Base-by-base conservation (phyloP, 805 yeast genomes). In the Clavispora fructus region DNA sequence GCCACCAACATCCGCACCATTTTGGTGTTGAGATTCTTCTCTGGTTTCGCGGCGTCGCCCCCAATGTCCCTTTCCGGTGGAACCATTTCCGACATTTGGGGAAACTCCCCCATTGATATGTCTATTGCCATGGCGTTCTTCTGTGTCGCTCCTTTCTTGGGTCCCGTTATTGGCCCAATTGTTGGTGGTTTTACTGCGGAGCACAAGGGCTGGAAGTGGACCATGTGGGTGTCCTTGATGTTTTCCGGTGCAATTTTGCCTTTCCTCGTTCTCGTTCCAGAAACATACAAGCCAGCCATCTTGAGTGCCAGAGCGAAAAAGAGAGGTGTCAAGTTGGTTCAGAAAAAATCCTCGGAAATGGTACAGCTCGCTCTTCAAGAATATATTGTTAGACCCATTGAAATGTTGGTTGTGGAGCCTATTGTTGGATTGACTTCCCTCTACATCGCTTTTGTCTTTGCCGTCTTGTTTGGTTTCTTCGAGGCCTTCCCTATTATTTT, bases 51-150 rank as follows among this genome's bases (percentile, higher is more conserved):
- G 41, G 88, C 94, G 1, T 82, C 91, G 1, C 95, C 94, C 3
- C 89, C 91, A 1, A 73, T 89, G 67, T 83, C 95, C 9, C 80
- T 87, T 53, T 92, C 89, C 11, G 89, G 91, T 44, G 97, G 96
- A 52, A 82, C 94, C 6, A 79, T 89, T 50, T 69, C 83, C 45
- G 96, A 89, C 65, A 65, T 88, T 41, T 89, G 91, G 82, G 76
- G 73, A 17, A 48, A 49, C 27, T 54, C 61, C 12, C 79, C 82
- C 6, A 75, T 77, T 37, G 80, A 81, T 59, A 66, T 82, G 59
- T 85, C 89, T 13, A 55, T 82, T 4, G 90, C 95, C n/a, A 78
- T 86, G 82, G 78, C 86, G 3, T 64, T 82, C n/a, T 87, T 85
- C 67, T 83, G 91, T 62, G 48, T 53, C 19, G 45, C 50, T n/a